A percentile compares a stretch with the other conserved stretches of the same genome.
phyloP scores from a whole-genome alignment of 73 alveolate species.

The Paramecium sexaurelia region DNA sequence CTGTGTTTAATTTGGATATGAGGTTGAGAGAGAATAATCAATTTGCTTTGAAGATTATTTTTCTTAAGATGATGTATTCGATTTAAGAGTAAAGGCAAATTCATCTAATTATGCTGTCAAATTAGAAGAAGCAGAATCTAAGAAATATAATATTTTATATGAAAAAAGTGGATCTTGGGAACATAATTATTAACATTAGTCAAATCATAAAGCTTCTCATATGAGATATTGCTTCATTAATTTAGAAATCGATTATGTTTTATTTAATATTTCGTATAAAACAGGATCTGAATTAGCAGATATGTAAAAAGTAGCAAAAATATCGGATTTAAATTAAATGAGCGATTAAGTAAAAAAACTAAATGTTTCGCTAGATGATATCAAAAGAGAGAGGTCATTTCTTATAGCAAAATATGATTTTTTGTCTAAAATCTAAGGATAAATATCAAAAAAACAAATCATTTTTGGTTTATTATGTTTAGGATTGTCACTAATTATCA shows the following conservation, averaged over 20 bases:
- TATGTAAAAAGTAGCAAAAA: constrained; percentile 35
- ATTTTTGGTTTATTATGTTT: background rate
- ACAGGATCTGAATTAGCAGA: constrained; percentile 35
- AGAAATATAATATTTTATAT: background rate
- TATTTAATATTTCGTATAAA: background rate
- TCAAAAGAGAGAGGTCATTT: constrained; percentile 28
- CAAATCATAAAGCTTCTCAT: background rate
- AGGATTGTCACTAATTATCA: background rate
- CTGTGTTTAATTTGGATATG: constrained; percentile 8
- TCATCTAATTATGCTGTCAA: background rate
- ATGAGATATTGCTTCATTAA: background rate
- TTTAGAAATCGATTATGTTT: background rate
- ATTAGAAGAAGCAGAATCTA: background rate
- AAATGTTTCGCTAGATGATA: background rate
- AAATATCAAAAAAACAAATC: background rate
- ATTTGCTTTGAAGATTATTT: background rate
- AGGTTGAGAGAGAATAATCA: background rate
- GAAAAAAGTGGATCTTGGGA: background rate
- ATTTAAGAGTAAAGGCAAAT: background rate
- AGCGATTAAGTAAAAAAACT: background rate
- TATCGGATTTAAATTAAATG: constrained; percentile 7
- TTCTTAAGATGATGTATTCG: constrained; percentile 4
- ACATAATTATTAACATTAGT: background rate
- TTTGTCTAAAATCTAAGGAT: background rate
- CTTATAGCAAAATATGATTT: background rate